Base-by-base conservation (phyloP, 192 early-diverging fungal species). In the Coemansia sp. region DNA sequence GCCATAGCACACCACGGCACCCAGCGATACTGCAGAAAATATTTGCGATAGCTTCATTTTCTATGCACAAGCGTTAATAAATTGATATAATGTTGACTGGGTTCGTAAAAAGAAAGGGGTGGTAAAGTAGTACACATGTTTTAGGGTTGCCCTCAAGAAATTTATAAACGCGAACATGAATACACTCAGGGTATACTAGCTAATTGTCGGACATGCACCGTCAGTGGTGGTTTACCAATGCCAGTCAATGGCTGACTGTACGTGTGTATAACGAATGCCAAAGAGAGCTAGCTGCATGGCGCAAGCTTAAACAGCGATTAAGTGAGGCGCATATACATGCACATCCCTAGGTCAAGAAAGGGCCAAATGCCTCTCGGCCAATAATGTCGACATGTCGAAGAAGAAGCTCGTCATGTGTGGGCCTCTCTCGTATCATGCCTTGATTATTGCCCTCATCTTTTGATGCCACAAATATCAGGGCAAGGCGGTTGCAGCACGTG, bases 1-100 rank as follows among this genome's bases (percentile, higher is more conserved):
- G 62, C 52, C 4, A 29, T 49, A 12, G 62, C 61, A 44, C 12
- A 22, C 36, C 18, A 40, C 36, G 31, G 61, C 69, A 64, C 34
- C 47, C 58, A 70, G 61, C 29, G 49, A 47, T 15, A 46, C 44
- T n/a, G 61, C 39, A 3, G 63, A 16, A 29, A 61, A 46, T 33
- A 66, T 18, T 39, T 39, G 18, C 1, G 63, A 66, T 40, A 66
- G 11, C 15, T 31, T 72, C 71, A 75, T 75, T 52, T 53, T 62
- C 34, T 68, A 36, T 60, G 11, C 57, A n/a, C 5, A 5, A 66
- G 24, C 62, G 29, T 34, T 38, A 38, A 22, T 68, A 46, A 40
- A 64, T 58, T n/a, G 33, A 36, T 49, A 62, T 40, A 64, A 43
- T 64, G 5, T 16, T 12, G 24, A 27, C 41, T 31, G 41, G n/a